Base-by-base conservation (phyloP, 2,329 filamentous ascomycete species). In the Cladorrhinum sp. region DNA sequence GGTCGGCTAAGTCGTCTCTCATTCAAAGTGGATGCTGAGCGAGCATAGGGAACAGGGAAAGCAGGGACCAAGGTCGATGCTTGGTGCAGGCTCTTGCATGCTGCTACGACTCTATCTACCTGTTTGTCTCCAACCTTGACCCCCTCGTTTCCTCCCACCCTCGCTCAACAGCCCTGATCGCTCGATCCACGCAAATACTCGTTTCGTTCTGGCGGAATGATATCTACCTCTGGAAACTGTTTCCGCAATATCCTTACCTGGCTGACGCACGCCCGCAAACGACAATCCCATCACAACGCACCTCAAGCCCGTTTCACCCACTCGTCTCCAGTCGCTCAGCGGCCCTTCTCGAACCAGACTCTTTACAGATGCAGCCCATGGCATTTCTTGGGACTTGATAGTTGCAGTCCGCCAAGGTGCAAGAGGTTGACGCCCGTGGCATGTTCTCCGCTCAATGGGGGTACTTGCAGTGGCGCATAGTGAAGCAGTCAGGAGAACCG, bases 121-220 rank as follows among this genome's bases (percentile, higher is more conserved):
- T 9, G 5, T 52, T 52, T 6, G 20, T 2, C 50, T 28, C 16
- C 5, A 24, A 52, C 23, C 20, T 24, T 16, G 23, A 52, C 21
- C 28, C 28, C 36, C 52, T 36, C 16, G n/a, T 6, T 28, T 20
- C 55, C 36, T 58, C 20, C 36, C 36, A 14, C n/a, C 10, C 14
- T n/a, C 16, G 16, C 18, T 46, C 42, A 28, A 28, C 18, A 7
- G 10, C n/a, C 42, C 3, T 46, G 42, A 46, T 46, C 42, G 36
- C 42, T 49, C 46, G 54, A 57, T 55, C 53, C 18, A 55, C 54
- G 18, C 21, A 57, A 57, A 49, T 36, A 49, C 39, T 57, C 54
- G 54, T 57, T 57, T 57, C 54, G 54, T 57, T 57, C 39, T 57
- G 36, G 20, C 58, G 51, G 55, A 24, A 36, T n/a, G 23, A 30